Percentiles rank a stretch among this genome's conserved stretches.
These are phyloP conservation scores for Tanozyma kutaoensis DNA, from an alignment of 805 yeast species.

Conservation along the genomic window DNA sequence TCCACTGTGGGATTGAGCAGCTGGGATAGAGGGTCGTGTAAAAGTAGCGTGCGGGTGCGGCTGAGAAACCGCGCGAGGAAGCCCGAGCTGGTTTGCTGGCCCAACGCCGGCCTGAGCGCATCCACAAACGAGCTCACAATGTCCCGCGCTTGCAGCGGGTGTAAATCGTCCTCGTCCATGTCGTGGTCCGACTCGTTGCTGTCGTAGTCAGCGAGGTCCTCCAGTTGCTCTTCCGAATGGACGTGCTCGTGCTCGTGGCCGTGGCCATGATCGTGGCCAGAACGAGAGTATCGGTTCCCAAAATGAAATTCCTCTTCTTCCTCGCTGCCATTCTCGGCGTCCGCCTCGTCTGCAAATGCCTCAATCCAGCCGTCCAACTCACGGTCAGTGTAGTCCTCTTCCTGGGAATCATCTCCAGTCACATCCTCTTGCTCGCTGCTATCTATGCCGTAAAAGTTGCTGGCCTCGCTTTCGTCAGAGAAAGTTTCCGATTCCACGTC, in stretches of 20 bases:
- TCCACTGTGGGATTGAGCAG: neutral
- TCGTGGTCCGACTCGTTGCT: neutral
- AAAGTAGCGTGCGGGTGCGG: neutral
- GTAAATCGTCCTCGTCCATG: neutral
- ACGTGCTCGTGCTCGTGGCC: neutral
- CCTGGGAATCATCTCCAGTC: constrained; percentile 8
- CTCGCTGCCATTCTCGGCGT: constrained; percentile 1
- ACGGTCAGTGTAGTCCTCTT: constrained; percentile 17
- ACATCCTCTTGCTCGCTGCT: no score
- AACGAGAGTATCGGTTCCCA: constrained; percentile 2
- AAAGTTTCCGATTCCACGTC: constrained; percentile 17
- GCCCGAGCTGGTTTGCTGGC: constrained; percentile 6
- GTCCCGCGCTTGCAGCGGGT: constrained; percentile 8
- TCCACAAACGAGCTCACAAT: constrained; percentile 13
- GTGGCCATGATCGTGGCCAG: constrained; percentile 8
- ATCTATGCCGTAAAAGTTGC: constrained; percentile 6
- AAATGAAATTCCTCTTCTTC: constrained; percentile 6
- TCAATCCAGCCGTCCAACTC: constrained; percentile 29
- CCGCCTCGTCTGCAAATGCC: constrained; percentile 14
- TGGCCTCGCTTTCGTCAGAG: constrained; percentile 19
- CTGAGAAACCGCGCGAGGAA: constrained; percentile 6
- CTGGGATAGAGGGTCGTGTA: constrained; percentile 1
- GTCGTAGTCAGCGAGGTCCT: neutral
- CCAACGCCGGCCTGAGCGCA: constrained; percentile 12
- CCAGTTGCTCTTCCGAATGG: neutral